phyloP scores from a whole-genome alignment of 2,329 filamentous ascomycete genomes.

The Fusarium praegraminearum region DNA sequence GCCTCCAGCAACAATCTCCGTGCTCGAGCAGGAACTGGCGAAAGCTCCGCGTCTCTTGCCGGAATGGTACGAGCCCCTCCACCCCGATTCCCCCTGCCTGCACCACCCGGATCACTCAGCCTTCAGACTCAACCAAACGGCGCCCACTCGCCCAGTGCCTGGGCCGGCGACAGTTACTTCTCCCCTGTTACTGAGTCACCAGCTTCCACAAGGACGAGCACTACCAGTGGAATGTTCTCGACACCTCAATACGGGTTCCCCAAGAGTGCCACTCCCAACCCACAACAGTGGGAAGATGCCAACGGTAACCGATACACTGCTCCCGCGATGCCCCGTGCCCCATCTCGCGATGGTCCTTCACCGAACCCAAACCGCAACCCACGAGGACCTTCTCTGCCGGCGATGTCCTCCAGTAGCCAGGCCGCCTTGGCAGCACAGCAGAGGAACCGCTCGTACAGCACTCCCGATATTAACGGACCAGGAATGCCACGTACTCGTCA shows the following conservation, averaged over 20 bases:
- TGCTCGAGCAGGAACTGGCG: constrained; percentile 80
- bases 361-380: constrained; percentile 74
- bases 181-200: constrained; percentile 87
- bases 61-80: constrained; percentile 71
- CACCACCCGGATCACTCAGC: constrained; percentile 70
- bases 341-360: constrained; percentile 80
- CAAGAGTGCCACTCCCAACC: constrained; percentile 74
- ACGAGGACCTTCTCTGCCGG: constrained; percentile 83
- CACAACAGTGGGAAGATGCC: constrained; percentile 75
- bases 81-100: constrained; percentile 77
- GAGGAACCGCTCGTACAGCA: constrained; percentile 90
- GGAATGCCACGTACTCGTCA: constrained; percentile 68
- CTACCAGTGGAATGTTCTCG: constrained; percentile 78
- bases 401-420: constrained; percentile 70
- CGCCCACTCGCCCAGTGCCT: constrained; percentile 70
- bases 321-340: constrained; percentile 83
- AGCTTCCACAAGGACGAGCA: constrained; percentile 79
- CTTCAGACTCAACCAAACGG: constrained; percentile 70
- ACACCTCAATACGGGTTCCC: constrained; percentile 74
- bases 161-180: constrained; percentile 87
- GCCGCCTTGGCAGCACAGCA: constrained; percentile 69
- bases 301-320: constrained; percentile 88
- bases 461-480: constrained; percentile 87
- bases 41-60: constrained; percentile 71
- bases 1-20: constrained; percentile 81